These are phyloP conservation scores for Coelastrella sp. DNA, from an alignment of 139 green algal species.

Conservation along the genomic window DNA sequence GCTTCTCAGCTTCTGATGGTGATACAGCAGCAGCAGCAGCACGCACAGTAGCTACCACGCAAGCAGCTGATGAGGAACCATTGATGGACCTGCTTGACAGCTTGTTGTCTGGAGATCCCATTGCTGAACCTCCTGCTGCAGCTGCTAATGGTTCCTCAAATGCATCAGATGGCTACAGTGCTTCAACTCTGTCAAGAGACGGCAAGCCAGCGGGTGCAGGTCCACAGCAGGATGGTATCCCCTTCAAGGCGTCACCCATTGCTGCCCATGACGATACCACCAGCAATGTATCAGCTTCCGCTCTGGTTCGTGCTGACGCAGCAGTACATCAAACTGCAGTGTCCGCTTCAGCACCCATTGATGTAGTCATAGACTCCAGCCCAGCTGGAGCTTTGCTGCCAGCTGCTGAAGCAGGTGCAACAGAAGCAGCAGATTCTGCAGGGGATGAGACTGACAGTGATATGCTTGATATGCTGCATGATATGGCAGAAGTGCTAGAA, in stretches of 20 bases:
- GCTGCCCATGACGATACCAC: no score
- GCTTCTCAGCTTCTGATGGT: neutral
- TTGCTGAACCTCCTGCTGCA: neutral
- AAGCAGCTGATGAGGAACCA: neutral
- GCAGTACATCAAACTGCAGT: no score
- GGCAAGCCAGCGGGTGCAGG: no score
- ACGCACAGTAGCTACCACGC: neutral
- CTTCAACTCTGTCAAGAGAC: no score
- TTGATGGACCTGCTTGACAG: neutral
- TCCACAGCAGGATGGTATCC: no score
- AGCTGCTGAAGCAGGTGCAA: neutral
- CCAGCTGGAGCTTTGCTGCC: no score
- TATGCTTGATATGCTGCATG: constrained; percentile 37
- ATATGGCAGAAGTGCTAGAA: constrained; percentile 44
- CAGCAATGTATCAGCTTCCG: no score
- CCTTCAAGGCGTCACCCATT: no score
- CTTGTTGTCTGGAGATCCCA: neutral
- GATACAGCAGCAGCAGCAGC: neutral
- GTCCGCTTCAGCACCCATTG: no score
- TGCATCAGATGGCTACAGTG: no score
- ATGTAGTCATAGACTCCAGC: no score
- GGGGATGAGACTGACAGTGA: constrained; percentile 11
- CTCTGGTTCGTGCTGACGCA: no score
- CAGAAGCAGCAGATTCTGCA: neutral
- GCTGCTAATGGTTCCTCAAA: neutral